phyloP scores from a whole-genome alignment of 164 flowering plant genomes.

The Protea cynaroides region DNA sequence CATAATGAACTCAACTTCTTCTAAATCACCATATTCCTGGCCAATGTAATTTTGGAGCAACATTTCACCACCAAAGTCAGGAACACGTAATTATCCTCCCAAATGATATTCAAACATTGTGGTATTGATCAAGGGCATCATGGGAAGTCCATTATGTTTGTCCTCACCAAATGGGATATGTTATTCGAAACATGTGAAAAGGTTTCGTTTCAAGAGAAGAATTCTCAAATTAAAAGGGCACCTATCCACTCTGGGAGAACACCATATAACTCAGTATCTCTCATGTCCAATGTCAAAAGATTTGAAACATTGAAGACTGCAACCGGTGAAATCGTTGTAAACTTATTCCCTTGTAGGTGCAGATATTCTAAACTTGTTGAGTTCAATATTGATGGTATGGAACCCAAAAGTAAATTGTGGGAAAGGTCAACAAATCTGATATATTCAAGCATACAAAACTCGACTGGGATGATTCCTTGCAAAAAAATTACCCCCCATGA shows the following conservation, averaged over 20 bases:
- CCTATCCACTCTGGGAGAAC: not conserved
- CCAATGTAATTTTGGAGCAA: too few relatives aligned
- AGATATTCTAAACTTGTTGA: not conserved
- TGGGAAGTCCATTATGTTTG: not conserved
- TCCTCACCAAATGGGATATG: not conserved
- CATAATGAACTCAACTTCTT: conserved; percentile 12
- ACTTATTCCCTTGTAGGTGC: not conserved
- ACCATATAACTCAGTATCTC: conserved; percentile 3
- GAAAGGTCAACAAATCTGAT: not conserved
- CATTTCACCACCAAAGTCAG: too few relatives aligned
- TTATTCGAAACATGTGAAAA: not conserved
- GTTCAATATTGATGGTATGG: conserved; percentile 4
- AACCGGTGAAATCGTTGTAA: not conserved
- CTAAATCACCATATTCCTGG: not conserved
- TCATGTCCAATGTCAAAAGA: not conserved
- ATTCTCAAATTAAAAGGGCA: not conserved
- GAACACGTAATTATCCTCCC: too few relatives aligned
- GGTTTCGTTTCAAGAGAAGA: conserved; percentile 5
- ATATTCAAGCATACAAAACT: not conserved
- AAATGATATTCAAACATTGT: not conserved
- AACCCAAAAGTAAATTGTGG: not conserved
- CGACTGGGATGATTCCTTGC: not conserved
- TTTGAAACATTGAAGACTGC: not conserved
- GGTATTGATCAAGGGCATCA: not conserved
- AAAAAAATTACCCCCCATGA: not conserved